Base-by-base conservation (phyloP, 2,329 filamentous ascomycete species). In the Ascomycota sp. region DNA sequence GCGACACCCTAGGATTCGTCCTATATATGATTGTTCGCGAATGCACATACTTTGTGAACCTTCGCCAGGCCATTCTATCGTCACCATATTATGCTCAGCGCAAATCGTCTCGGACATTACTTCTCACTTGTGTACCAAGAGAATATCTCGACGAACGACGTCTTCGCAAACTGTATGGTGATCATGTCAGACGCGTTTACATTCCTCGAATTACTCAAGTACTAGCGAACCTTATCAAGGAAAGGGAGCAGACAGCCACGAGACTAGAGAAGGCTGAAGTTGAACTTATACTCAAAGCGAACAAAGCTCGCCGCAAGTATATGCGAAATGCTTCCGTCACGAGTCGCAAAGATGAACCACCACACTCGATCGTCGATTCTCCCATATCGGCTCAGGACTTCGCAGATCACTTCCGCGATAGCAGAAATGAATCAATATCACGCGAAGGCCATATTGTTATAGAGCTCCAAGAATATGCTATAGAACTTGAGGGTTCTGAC, bases 61-160 rank as follows among this genome's bases (percentile, higher is more conserved):
- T 95, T 30, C 78, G 85, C 37, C 86, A 95, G 54, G 86, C 86
- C 0, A 94, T 91, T 54, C 69, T 91, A 25, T 67, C 91, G 32
- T 85, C 82, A 8, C 82, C 83, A 8, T 61, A 79, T 28, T 91
- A 91, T 48, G 68, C 82, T 31, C 76, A 75, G 43, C 78, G 85
- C 33, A 72, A 94, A 27, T 94, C 86, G 2, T 86, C 85, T 3
- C 73, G 82, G 31, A 94, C 85, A 2, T 78, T 95, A 1, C 69
- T 98, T 9, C 83, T 93, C 51, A 77, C 82, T 2, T 77, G 80
- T 2, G 82, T 94, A 2, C 86, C 86, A 2, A 56, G 71, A 13
- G 58, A 71, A 7, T 92, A 91, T 38, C 66, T 89, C 30, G 69
- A 82, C 41, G 72, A 85, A 50, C 61, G 63, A n/a, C 76, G 71